phyloP scores from a whole-genome alignment of 345 rosid genomes.

The Aquilaria sinensis region DNA sequence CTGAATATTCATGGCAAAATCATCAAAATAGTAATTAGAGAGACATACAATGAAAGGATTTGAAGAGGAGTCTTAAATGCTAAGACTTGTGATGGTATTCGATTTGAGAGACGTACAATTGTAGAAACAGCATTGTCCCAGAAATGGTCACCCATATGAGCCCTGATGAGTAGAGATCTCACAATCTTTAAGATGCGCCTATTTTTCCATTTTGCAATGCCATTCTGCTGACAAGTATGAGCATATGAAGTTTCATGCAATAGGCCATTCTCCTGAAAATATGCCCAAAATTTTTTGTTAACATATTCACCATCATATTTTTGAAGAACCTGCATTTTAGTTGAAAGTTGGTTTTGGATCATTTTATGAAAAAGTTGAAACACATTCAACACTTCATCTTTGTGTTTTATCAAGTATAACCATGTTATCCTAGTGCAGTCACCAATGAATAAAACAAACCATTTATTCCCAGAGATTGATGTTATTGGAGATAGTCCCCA shows the following conservation, averaged over 20 bases:
- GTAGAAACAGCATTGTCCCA: background rate
- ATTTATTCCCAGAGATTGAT: background rate
- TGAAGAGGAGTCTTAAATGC: background rate
- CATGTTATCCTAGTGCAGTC: slow-evolving; percentile 7
- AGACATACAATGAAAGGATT: background rate
- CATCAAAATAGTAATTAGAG: background rate
- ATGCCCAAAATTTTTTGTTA: background rate
- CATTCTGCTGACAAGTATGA: background rate
- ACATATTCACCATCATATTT: background rate
- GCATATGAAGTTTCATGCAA: background rate
- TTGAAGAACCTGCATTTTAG: background rate
- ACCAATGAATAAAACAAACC: background rate
- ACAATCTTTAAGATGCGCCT: background rate
- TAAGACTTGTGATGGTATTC: background rate
- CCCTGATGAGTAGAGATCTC: background rate
- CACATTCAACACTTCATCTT: background rate
- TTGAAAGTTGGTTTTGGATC: too few species aligned
- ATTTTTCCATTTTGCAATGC: slow-evolving; percentile 2
- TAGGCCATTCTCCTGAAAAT: slow-evolving; percentile 5
- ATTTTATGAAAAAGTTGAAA: background rate
- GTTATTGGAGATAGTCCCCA: background rate
- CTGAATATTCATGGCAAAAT: background rate
- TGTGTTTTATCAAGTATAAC: too few species aligned
- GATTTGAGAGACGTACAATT: background rate
- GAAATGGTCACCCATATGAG: background rate